Conservation (phyloP, 2,329 filamentous ascomycete genomes). For the Arthrobotrys megalospora region DNA sequence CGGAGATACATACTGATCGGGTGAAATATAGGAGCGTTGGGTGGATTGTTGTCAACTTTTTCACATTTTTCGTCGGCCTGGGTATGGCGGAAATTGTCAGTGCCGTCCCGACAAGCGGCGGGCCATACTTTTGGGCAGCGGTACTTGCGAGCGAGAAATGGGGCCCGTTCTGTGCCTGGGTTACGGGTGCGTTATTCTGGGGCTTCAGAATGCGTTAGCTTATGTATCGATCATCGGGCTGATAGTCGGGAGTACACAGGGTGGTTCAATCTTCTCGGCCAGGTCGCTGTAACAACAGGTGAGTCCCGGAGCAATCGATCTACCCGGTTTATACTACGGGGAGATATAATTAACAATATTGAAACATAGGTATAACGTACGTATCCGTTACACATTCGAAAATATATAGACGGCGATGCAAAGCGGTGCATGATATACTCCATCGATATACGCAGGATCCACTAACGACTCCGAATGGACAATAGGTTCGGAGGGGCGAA, state of each 20-base stretch:
- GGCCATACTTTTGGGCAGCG: slow-evolving; percentile 76
- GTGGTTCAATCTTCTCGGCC: slow-evolving; percentile 70
- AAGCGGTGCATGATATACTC: background rate
- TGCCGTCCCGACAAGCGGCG: slow-evolving; percentile 74
- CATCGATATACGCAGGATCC: background rate
- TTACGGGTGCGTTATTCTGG: slow-evolving; percentile 67
- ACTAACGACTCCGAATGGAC: background rate
- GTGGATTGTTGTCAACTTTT: slow-evolving; percentile 73
- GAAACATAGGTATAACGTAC: slow-evolving; percentile 47
- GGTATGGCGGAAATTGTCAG: slow-evolving; percentile 75
- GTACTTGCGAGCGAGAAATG: slow-evolving; percentile 71
- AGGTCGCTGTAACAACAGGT: slow-evolving; percentile 71
- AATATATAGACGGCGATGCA: background rate
- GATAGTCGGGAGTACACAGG: slow-evolving; percentile 3
- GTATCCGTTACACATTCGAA: background rate
- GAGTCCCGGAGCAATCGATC: slow-evolving; percentile 67
- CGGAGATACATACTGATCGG: slow-evolving; percentile 20
- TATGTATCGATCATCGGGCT: background rate
- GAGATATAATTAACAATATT: slow-evolving; percentile 25
- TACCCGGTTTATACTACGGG: background rate
- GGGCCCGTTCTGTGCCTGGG: slow-evolving; percentile 70
- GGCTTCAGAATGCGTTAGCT: slow-evolving; percentile 64
- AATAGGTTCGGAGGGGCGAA: slow-evolving; percentile 67
- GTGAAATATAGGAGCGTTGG: slow-evolving; percentile 66
- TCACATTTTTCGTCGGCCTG: slow-evolving; percentile 72